phyloP scores from a whole-genome alignment of 805 yeast genomes.

The Ogataea methanolica region DNA sequence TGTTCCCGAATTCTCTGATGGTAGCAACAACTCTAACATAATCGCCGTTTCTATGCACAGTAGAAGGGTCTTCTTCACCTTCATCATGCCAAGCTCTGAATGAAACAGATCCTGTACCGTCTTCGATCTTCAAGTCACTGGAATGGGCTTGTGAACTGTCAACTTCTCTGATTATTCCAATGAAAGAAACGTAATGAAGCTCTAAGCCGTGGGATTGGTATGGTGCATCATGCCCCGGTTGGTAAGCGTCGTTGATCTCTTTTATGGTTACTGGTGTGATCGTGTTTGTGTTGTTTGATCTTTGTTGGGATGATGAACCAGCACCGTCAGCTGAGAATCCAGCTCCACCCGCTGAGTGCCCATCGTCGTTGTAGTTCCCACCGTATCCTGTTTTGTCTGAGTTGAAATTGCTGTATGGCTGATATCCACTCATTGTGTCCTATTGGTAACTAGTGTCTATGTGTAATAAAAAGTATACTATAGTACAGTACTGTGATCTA shows the following conservation, averaged over 20 bases:
- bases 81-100: slow-evolving; percentile 62
- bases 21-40: slow-evolving; percentile 60
- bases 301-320: slow-evolving; percentile 17
- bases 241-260: slow-evolving; percentile 60
- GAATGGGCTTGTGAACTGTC: slow-evolving; percentile 51
- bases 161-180: slow-evolving; percentile 67
- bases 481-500: background rate
- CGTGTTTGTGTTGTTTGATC: slow-evolving; percentile 28
- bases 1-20: slow-evolving; percentile 55
- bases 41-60: slow-evolving; percentile 38
- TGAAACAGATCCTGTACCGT: slow-evolving; percentile 68
- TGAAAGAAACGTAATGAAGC: slow-evolving; percentile 57
- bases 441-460: background rate
- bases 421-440: slow-evolving; percentile 27
- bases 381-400: slow-evolving; percentile 35
- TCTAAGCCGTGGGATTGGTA: slow-evolving; percentile 56
- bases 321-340: slow-evolving; percentile 27
- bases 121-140: slow-evolving; percentile 59
- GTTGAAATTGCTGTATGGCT: slow-evolving; percentile 33
- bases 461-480: background rate
- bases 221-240: slow-evolving; percentile 63
- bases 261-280: slow-evolving; percentile 71
- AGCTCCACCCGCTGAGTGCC: slow-evolving; percentile 23
- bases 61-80: slow-evolving; percentile 20
- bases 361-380: slow-evolving; percentile 17